These are phyloP conservation scores for Microbotryum saponariae DNA, from an alignment of 1,284 basidiomycete genomes.

Conservation along the genomic window DNA sequence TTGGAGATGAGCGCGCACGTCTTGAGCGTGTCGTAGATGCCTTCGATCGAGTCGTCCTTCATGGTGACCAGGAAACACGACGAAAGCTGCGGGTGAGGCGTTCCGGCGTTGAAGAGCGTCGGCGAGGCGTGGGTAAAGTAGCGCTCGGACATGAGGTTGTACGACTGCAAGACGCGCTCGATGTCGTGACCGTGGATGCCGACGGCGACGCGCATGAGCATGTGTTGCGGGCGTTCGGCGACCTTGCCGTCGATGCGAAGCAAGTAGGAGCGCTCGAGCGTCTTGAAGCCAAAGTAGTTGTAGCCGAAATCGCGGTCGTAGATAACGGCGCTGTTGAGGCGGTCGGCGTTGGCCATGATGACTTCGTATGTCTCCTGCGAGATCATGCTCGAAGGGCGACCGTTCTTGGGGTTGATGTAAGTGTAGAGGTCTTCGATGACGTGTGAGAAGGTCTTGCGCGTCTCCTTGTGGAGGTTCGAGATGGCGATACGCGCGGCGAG, in stretches of 20 bases:
- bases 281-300: slow-evolving; percentile 91
- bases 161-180: slow-evolving; percentile 79
- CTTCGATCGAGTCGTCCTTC: slow-evolving; percentile 99
- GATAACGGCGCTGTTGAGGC: slow-evolving; percentile 88
- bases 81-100: slow-evolving; percentile 86
- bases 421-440: slow-evolving; percentile 85
- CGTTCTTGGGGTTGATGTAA: slow-evolving; percentile 97
- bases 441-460: slow-evolving; percentile 79
- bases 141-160: slow-evolving; percentile 73
- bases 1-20: slow-evolving; percentile 99
- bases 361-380: slow-evolving; percentile 77
- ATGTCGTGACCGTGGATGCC: slow-evolving; percentile 91
- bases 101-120: slow-evolving; percentile 97
- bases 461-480: slow-evolving; percentile 98
- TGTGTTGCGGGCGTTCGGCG: slow-evolving; percentile 95
- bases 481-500: slow-evolving; percentile 98
- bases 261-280: slow-evolving; percentile 94
- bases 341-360: slow-evolving; percentile 72
- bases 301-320: slow-evolving; percentile 98
- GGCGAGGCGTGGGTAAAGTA: slow-evolving; percentile 98
- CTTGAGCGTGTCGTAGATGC: slow-evolving; percentile 98
- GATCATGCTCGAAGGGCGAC: slow-evolving; percentile 80
- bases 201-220: slow-evolving; percentile 99
- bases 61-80: slow-evolving; percentile 98
- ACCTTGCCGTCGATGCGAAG: slow-evolving; percentile 89